These are phyloP conservation scores for Fragaria vesca DNA, from an alignment of 306 rosid genomes.

Conservation along the genomic window DNA sequence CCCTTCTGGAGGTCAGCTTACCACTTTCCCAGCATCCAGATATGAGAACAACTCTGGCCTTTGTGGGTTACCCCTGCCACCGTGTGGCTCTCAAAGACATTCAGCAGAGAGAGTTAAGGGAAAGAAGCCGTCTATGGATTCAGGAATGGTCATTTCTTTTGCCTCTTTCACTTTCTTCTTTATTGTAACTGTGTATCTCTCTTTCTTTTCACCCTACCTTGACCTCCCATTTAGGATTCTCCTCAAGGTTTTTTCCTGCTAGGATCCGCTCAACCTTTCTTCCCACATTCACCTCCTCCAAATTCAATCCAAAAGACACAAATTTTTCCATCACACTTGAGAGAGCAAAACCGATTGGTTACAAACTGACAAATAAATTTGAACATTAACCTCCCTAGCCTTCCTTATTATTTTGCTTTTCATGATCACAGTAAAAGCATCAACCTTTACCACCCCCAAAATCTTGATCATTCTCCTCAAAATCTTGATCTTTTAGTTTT, in stretches of 20 bases:
- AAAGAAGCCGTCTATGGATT: constrained; percentile 45
- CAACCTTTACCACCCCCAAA: not conserved
- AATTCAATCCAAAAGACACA: not conserved
- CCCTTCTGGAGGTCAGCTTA: constrained; percentile 77
- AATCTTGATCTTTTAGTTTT: not conserved
- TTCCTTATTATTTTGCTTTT: not conserved
- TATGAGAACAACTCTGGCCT: constrained; percentile 69
- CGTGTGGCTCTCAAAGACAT: constrained; percentile 37
- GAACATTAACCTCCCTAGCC: not conserved
- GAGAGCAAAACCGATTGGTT: not conserved
- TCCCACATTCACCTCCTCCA: not conserved
- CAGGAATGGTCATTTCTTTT: constrained; percentile 29
- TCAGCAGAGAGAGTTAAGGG: constrained; percentile 12
- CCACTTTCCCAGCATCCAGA: constrained; percentile 65
- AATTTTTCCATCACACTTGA: not conserved
- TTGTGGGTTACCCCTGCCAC: constrained; percentile 60
- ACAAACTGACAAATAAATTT: not conserved
- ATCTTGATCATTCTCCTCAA: not conserved
- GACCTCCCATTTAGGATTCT: too few species aligned
- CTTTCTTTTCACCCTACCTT: too few species aligned
- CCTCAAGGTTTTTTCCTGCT: too few species aligned
- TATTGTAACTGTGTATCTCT: too few species aligned
- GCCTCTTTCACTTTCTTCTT: too few species aligned
- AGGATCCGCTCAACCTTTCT: too few species aligned
- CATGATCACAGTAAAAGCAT: not conserved